Base-by-base conservation (phyloP, 768 basidiomycete species). In the Collybia nuda region DNA sequence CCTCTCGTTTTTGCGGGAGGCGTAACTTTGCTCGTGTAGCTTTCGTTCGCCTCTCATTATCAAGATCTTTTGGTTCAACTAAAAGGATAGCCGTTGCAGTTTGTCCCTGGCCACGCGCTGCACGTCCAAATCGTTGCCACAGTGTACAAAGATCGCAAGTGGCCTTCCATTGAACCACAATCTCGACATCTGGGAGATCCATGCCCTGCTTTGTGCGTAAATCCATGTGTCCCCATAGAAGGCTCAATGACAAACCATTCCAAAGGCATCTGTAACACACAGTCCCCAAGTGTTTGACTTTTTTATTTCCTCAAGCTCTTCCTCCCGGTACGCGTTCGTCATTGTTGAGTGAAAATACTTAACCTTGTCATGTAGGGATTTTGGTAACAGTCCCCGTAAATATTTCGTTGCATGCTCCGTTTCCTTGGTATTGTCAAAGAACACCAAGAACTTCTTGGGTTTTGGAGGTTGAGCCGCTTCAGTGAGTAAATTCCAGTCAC, bases 271-370 rank as follows among this genome's bases (percentile, higher is more conserved):
- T 0, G 62, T 67, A 6, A 24, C 50, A 46, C 45, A 56, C 18
- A 65, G 26, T 17, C 69, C 69, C 11, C 15, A 54, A 52, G 62
- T 32, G 43, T 45, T 17, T 26, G 12, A 4, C 11, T 53, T 46
- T 23, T 56, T 52, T 5, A 66, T 50, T n/a, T 51, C 44, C 18
- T 37, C 40, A 0, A 54, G 18, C 19, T 60, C 52, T 2, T 45
- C 53, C 15, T 59, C 55, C 7, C 62, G 57, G 49, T 55, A 70
- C 1, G 50, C 37, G 8, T 44, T 28, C 3, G 61, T 57, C 67
- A 71, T 71, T 5, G 56, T 57, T 0, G 66, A 56, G 28, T 69
- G 62, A 37, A 63, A 69, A 38, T 57, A 67, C n/a, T 55, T 55
- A n/a, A 69, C 56, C 19, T 57, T 60, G 19, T 59, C 29, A 17